Base-by-base conservation (phyloP, 1,284 basidiomycete genomes). In the Porogramme epimiltina region DNA sequence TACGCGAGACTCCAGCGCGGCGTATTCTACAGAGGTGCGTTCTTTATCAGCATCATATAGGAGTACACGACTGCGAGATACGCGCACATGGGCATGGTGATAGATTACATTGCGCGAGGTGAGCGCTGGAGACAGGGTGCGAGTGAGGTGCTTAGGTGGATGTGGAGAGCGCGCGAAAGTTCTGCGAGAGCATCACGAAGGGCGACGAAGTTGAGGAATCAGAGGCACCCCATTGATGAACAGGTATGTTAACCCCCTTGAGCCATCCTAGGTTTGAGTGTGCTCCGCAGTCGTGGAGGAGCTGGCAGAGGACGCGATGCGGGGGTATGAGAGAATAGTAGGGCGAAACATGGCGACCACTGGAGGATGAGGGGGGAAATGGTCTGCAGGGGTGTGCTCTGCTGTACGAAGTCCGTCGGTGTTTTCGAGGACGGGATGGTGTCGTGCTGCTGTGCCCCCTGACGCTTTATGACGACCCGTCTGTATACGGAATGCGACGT, bases 191-290 rank as follows among this genome's bases (percentile, higher is more conserved):
- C 45, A n/a, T n/a, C n/a, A n/a, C 33, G 33, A 47, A 31, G 20
- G 42, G 47, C 5, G 58, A 42, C 31, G 47, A 37, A n/a, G 39
- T 42, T 15, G 60, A 59, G 16, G 44, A 42, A 15, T 45, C 31
- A n/a, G 64, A 61, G 24, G 52, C 55, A 38, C 38, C 54, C 48
- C 66, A 63, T 42, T 60, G 60, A 61, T 66, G 64, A 23, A 66
- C 51, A 20, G 65, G 65, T 18, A 66, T 56, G 57, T 66, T 66
- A 46, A 64, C 40, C 10, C 57, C 58, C 15, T 2, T 39, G n/a
- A 15, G 26, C 15, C 34, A 18, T 16, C 16, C n/a, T 9, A 18
- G 16, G 34, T 9, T 6, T 16, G 8, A 16, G 8, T 6, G 34
- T 37, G 8, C n/a, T 13, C 34, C 5, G 34, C 34, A 31, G 13